A percentile compares a stretch with the other conserved stretches of the same genome.
Evolutionary conservation across 371 early-diverging fungal genomes (phyloP).

Genomic region (Nematocida displodere): DNA sequence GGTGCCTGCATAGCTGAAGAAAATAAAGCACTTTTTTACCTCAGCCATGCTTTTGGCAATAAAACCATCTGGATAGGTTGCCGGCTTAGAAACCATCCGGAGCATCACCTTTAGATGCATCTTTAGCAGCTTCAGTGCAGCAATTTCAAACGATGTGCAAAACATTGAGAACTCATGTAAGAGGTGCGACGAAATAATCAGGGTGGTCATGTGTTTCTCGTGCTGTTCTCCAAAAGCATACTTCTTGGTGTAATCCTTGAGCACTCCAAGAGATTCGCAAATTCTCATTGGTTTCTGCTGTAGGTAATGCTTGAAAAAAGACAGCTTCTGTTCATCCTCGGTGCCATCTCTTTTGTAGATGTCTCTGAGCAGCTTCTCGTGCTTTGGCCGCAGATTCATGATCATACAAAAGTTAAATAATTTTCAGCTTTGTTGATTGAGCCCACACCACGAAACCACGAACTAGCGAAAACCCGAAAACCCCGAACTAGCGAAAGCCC

Average conservation of each 20-base stretch:
- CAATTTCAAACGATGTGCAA: slow-evolving; percentile 49
- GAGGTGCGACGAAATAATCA: slow-evolving; percentile 39
- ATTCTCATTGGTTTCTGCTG: slow-evolving; percentile 56
- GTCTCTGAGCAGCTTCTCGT: slow-evolving; percentile 46
- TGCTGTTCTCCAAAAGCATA: slow-evolving; percentile 1
- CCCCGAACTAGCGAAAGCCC: too few species aligned
- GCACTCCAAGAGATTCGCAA: slow-evolving; percentile 20
- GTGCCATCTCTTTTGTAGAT: slow-evolving; percentile 50
- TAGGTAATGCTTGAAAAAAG: slow-evolving; percentile 54
- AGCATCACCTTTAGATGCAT: slow-evolving; percentile 37
- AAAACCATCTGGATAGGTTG: neutral
- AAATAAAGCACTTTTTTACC: slow-evolving; percentile 43
- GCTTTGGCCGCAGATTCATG: slow-evolving; percentile 52
- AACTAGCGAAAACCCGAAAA: neutral
- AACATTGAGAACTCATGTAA: slow-evolving; percentile 49
- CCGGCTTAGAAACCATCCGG: slow-evolving; percentile 8
- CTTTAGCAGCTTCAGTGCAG: slow-evolving; percentile 48
- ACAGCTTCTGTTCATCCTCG: slow-evolving; percentile 55
- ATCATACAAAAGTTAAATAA: slow-evolving; percentile 48
- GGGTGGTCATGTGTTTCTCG: slow-evolving; percentile 32
- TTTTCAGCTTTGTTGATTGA: slow-evolving; percentile 23
- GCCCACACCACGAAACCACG: neutral
- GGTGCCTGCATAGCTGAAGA: slow-evolving; percentile 48
- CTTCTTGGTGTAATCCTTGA: slow-evolving; percentile 46
- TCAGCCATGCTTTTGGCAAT: neutral